Base-by-base conservation (phyloP, 257 asterid genomes). In the Handroanthus guayacan region DNA sequence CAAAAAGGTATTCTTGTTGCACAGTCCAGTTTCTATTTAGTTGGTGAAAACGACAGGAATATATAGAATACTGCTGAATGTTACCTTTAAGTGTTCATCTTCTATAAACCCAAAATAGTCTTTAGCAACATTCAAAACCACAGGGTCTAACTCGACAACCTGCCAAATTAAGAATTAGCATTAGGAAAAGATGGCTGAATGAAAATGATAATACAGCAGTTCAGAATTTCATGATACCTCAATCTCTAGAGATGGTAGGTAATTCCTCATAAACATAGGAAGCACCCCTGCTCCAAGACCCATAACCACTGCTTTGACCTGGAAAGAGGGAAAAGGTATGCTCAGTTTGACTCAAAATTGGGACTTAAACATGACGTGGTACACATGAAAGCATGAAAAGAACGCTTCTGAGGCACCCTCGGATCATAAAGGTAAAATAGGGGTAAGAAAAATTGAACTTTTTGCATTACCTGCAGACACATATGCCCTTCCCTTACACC, bases 281-380 rank as follows among this genome's bases (percentile, higher is more conserved):
- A 95, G 95, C 55, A 90, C 66, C 78, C 99, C 99, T 41, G 98
- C 99, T 79, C 99, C 99, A 66, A 95, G 94, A 82, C 99, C 99
- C 81, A 95, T 84, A 78, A 93, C 87, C 74, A 83, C 89, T 4
- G 94, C 76, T 79, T 83, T 90, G 38, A 81, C 87, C 98, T 95
- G 88, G 72, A 80, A 77, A 72, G 54, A n/a, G 43, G 18, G 82
- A 75, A 62, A 70, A 68, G 11, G 10, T 25, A n/a, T 41, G 44
- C 67, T 71, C 62, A 82, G 72, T 16, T 68, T 52, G 31, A 57
- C 54, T 34, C 60, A 51, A 25, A 37, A 9, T 20, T 58, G 71
- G 71, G 20, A 31, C 58, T 79, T 71, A 66, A 16, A 80, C 52
- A 65, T 34, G 36, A 56, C 11, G 37, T 16, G 18, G 5, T 47